phyloP scores from a whole-genome alignment of 164 flowering plant species.

The Annona squamosa region DNA sequence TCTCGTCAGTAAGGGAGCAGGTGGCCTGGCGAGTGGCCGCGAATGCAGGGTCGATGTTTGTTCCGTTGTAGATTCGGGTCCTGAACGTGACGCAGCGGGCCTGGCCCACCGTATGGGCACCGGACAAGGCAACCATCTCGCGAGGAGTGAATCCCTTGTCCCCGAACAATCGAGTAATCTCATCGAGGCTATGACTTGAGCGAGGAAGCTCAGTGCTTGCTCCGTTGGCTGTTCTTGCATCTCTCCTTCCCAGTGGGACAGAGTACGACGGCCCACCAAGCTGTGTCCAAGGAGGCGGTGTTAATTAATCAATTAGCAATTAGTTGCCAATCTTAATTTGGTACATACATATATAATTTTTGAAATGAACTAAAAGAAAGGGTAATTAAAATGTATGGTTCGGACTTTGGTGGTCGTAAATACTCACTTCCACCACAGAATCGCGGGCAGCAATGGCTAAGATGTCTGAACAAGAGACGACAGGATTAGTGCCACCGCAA shows the following conservation, averaged over 20 bases:
- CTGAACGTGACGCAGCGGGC: not conserved
- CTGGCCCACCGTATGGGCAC: not conserved
- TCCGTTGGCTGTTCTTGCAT: constrained; percentile 32
- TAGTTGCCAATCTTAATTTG: not conserved
- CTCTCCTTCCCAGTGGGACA: constrained; percentile 40
- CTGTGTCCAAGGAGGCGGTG: constrained; percentile 6
- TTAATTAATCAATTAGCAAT: not conserved
- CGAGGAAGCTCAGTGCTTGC: not conserved
- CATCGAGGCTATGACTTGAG: not conserved
- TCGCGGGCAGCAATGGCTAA: constrained; percentile 27
- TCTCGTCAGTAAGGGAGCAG: not conserved
- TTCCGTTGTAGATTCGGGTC: not conserved
- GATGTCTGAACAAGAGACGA: constrained; percentile 33
- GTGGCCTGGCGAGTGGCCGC: not conserved
- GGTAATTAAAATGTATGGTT: not conserved
- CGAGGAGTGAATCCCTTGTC: not conserved
- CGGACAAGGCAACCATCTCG: not conserved
- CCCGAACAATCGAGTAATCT: not conserved
- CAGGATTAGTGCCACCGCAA: constrained; percentile 10
- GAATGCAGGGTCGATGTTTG: not conserved
- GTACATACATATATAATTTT: not conserved
- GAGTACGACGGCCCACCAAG: constrained; percentile 37
- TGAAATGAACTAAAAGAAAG: not conserved
- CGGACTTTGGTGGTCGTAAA: not conserved
- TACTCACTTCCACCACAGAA: constrained; percentile 18